phyloP scores from a whole-genome alignment of 2,329 filamentous ascomycete species.

The Aureobasidium sp. region DNA sequence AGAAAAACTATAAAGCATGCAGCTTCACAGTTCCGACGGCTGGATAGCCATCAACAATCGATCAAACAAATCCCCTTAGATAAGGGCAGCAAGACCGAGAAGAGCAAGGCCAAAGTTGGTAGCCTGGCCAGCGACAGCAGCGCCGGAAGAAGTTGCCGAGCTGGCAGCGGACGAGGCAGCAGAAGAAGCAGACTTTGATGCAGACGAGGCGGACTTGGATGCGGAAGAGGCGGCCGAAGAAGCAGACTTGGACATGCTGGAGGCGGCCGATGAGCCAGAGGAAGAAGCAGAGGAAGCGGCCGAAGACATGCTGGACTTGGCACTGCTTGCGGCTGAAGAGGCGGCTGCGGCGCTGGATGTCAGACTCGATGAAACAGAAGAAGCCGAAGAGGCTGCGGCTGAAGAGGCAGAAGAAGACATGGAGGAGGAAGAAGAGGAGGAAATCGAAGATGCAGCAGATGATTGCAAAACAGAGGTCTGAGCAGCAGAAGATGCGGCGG shows the following conservation, averaged over 20 bases:
- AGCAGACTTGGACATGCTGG: background rate
- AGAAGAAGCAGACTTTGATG: background rate
- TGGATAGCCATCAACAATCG: background rate
- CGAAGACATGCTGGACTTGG: background rate
- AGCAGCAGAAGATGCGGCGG: background rate
- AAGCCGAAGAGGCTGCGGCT: background rate
- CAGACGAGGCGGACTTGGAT: background rate
- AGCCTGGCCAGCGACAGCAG: background rate
- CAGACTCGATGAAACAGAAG: conserved; percentile 4
- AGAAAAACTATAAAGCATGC: too few species aligned
- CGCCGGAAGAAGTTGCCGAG: conserved; percentile 6
- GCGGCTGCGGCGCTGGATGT: conserved; percentile 5
- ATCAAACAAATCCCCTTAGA: background rate
- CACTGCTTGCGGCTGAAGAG: conserved; percentile 3
- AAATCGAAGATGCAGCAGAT: background rate
- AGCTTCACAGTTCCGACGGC: background rate
- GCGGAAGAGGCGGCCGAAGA: background rate
- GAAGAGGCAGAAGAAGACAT: background rate
- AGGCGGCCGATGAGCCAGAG: background rate
- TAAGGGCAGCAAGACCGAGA: conserved; percentile 2
- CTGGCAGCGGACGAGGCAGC: background rate
- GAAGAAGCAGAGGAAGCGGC: conserved; percentile 1
- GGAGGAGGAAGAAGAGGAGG: background rate
- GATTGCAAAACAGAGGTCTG: conserved; percentile 5
- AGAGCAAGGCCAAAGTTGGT: conserved; percentile 4